These are phyloP conservation scores for Alectoria sarmentosa DNA, from an alignment of 495 filamentous ascomycete genomes.

Conservation along the genomic window DNA sequence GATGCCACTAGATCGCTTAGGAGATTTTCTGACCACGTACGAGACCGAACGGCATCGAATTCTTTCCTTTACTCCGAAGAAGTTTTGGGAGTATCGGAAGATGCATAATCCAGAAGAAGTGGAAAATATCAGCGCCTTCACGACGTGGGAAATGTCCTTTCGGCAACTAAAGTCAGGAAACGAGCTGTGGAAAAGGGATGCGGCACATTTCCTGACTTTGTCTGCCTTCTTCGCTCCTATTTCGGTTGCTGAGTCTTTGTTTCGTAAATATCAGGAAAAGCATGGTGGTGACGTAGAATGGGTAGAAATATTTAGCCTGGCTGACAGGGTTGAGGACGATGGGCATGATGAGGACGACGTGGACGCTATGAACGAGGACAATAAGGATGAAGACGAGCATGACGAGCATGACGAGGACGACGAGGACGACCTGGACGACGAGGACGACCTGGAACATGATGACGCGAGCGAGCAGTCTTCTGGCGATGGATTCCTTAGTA, in stretches of 20 bases:
- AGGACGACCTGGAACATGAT: too few relatives aligned
- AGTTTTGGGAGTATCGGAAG: neutral
- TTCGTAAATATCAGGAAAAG: neutral
- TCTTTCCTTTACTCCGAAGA: neutral
- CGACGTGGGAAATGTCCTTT: conserved; percentile 10
- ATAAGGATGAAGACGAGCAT: neutral
- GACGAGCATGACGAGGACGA: neutral
- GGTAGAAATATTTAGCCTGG: neutral
- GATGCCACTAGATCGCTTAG: neutral
- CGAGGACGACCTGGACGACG: neutral
- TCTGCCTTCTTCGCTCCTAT: neutral
- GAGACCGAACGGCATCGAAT: neutral
- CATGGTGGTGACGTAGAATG: neutral
- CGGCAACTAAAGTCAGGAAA: neutral
- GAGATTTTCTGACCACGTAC: neutral
- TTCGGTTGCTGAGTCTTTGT: neutral
- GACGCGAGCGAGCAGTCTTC: neutral
- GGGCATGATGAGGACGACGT: neutral
- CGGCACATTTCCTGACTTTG: neutral
- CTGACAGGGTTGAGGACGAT: neutral
- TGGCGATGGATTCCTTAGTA: too few relatives aligned
- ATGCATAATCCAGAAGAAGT: neutral
- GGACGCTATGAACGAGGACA: neutral
- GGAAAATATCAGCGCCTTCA: neutral
- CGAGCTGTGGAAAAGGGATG: neutral